Evolutionary conservation across 2,329 filamentous ascomycete genomes (phyloP).

Genomic region (Blumeria hordei): DNA sequence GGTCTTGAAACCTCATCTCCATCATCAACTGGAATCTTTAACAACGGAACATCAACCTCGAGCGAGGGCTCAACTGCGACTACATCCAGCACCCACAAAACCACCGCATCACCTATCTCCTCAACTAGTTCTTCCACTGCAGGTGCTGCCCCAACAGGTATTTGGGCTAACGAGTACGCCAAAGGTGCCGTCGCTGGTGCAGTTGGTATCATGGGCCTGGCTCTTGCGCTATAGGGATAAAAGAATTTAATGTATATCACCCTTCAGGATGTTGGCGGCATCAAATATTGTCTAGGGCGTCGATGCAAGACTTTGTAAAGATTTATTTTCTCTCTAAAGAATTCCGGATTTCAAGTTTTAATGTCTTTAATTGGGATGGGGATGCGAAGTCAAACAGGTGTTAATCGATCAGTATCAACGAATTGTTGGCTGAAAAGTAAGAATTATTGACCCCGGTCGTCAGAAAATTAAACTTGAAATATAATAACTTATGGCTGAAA

Average conservation of each 20-base stretch:
- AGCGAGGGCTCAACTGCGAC: not conserved
- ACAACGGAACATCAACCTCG: not conserved
- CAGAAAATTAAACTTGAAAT: too few relatives aligned
- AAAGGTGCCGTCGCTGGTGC: not conserved
- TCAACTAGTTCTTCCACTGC: not conserved
- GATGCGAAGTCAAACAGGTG: too few relatives aligned
- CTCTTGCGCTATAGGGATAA: conserved; percentile 2
- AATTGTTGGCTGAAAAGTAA: too few relatives aligned
- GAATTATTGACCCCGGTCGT: too few relatives aligned
- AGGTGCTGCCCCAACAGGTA: not conserved
- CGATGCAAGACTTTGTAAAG: too few relatives aligned
- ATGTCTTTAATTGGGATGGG: too few relatives aligned
- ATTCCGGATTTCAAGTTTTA: too few relatives aligned
- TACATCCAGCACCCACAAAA: not conserved
- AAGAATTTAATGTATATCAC: not conserved
- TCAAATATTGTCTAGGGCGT: too few relatives aligned
- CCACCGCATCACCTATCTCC: not conserved
- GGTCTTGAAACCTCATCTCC: conserved; percentile 27
- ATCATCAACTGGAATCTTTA: not conserved
- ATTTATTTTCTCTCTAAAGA: too few relatives aligned
- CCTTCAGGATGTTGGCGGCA: too few relatives aligned
- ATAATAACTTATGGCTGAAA: too few relatives aligned
- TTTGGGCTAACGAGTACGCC: not conserved
- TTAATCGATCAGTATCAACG: too few relatives aligned
- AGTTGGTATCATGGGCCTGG: not conserved